Evolutionary conservation across 768 basidiomycete species (phyloP).

Genomic region (Holtermanniella nyarrowii): DNA sequence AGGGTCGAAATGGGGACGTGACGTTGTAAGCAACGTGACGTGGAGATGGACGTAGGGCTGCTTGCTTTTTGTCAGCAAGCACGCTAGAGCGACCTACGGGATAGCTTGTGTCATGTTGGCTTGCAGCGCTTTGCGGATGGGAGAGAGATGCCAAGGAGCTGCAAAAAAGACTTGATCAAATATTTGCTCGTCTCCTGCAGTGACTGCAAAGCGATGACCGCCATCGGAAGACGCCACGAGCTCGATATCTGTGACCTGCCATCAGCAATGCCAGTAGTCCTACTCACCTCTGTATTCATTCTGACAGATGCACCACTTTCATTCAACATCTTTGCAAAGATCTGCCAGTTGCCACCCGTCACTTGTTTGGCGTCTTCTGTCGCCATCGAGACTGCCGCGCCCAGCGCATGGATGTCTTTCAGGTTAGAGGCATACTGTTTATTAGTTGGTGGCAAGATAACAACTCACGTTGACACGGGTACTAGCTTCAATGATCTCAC

Average conservation of each 20-base stretch:
- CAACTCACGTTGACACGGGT: conserved; percentile 75
- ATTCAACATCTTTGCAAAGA: conserved; percentile 73
- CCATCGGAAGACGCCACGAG: conserved; percentile 10
- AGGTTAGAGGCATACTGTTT: conserved; percentile 51
- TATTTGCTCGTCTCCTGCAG: conserved; percentile 14
- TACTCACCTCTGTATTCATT: conserved; percentile 58
- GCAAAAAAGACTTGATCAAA: conserved; percentile 77
- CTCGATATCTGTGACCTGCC: conserved; percentile 45
- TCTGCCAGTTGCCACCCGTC: conserved; percentile 67
- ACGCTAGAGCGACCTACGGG: conserved; percentile 44
- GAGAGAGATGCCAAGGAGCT: conserved; percentile 68
- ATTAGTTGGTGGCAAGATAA: conserved; percentile 6
- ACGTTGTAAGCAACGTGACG: conserved; percentile 80
- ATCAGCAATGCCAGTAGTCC: background rate
- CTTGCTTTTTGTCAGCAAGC: conserved; percentile 23
- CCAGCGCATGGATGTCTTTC: conserved; percentile 64
- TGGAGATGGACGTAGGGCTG: conserved; percentile 76
- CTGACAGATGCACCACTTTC: conserved; percentile 58
- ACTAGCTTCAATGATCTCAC: conserved; percentile 67
- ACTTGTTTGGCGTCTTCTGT: conserved; percentile 57
- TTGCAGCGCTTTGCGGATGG: conserved; percentile 12
- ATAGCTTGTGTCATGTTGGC: conserved; percentile 15
- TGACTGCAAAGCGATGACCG: conserved; percentile 13
- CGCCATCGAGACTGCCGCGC: conserved; percentile 61
- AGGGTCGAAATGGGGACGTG: conserved; percentile 52